Evolutionary conservation across 1,284 basidiomycete genomes (phyloP).

Genomic region (Marasmius oreades): DNA sequence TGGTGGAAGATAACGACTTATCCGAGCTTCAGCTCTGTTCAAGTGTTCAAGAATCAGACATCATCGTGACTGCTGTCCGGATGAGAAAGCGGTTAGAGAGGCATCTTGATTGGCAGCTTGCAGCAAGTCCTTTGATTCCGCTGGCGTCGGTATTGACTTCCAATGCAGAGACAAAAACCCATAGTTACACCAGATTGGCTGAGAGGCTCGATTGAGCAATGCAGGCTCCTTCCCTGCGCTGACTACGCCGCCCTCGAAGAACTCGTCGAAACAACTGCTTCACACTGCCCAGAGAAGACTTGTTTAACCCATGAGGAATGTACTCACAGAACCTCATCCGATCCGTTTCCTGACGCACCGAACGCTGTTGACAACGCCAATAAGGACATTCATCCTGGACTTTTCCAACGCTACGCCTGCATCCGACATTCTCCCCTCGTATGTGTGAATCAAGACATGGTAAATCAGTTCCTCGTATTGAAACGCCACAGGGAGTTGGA

Average conservation of each 20-base stretch:
- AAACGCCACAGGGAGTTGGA: slow-evolving; percentile 56
- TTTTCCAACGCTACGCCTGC: slow-evolving; percentile 49
- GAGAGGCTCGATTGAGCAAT: slow-evolving; percentile 44
- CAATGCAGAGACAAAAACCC: slow-evolving; percentile 51
- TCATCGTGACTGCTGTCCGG: slow-evolving; percentile 60
- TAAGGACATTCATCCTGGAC: slow-evolving; percentile 29
- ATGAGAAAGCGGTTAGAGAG: slow-evolving; percentile 68
- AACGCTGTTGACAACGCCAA: slow-evolving; percentile 6
- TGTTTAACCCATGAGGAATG: slow-evolving; percentile 7
- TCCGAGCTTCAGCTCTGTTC: slow-evolving; percentile 28
- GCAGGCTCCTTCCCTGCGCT: slow-evolving; percentile 43
- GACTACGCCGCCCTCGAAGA: slow-evolving; percentile 52
- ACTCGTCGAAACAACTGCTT: slow-evolving; percentile 41
- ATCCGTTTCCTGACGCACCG: slow-evolving; percentile 17
- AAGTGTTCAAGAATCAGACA: slow-evolving; percentile 48
- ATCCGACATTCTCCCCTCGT: slow-evolving; percentile 57
- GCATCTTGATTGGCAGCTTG: slow-evolving; percentile 58
- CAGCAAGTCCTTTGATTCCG: slow-evolving; percentile 44
- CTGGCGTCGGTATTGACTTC: background rate
- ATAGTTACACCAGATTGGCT: slow-evolving; percentile 72
- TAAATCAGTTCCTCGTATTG: slow-evolving; percentile 55
- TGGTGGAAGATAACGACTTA: slow-evolving; percentile 40
- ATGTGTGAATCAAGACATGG: slow-evolving; percentile 63
- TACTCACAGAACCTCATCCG: slow-evolving; percentile 10
- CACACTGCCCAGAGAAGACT: slow-evolving; percentile 37